These are phyloP conservation scores for Pseudogymnoascus sp. DNA, from an alignment of 2,329 filamentous ascomycete genomes.

Conservation along the genomic window DNA sequence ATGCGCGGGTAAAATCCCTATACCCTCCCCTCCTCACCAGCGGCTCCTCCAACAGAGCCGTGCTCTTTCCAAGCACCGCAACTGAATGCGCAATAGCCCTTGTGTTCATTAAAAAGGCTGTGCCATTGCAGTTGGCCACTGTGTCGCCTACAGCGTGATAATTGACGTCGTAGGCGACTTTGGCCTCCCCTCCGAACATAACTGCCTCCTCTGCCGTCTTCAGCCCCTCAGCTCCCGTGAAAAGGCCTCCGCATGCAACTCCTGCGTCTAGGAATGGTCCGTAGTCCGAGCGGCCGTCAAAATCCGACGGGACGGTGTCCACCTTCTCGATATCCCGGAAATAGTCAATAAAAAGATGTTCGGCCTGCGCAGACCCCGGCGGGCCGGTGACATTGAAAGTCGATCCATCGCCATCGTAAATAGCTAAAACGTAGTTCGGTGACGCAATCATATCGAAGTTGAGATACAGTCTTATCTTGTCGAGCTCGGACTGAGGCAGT, in stretches of 20 bases:
- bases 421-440: constrained; percentile 48
- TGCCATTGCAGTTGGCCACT: constrained; percentile 43
- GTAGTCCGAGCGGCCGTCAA: constrained; percentile 52
- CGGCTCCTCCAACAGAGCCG: constrained; percentile 31
- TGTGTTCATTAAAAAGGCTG: constrained; percentile 46
- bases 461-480: constrained; percentile 50
- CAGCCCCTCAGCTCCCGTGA: constrained; percentile 50
- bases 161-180: constrained; percentile 45
- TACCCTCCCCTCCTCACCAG: neutral
- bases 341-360: constrained; percentile 43
- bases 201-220: constrained; percentile 44
- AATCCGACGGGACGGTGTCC: constrained; percentile 40
- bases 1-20: neutral
- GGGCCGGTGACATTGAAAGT: constrained; percentile 46
- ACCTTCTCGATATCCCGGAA: constrained; percentile 33
- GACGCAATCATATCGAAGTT: constrained; percentile 59
- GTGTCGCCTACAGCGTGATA: constrained; percentile 48
- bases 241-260: constrained; percentile 49
- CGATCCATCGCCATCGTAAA: constrained; percentile 48
- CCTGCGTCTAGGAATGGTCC: constrained; percentile 47
- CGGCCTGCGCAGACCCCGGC: constrained; percentile 46
- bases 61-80: constrained; percentile 41
- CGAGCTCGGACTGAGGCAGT: constrained; percentile 39
- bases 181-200: constrained; percentile 46
- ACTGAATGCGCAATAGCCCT: constrained; percentile 46